Conservation (phyloP, 352 stramenopile genomes). For the Pythium aristosporum region DNA sequence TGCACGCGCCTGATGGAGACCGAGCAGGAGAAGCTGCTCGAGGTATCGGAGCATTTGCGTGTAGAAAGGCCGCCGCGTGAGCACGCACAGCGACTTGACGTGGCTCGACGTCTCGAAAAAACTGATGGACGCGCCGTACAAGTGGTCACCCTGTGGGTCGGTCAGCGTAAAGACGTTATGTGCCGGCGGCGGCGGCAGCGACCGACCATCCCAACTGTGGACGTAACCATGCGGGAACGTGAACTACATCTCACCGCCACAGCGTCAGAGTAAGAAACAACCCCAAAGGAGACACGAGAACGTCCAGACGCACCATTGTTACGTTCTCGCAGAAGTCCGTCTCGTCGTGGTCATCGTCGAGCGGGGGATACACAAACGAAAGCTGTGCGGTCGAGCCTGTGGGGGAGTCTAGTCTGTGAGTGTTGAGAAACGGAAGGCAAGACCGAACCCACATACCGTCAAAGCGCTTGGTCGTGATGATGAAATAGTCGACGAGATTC, state of each 20-base stretch:
- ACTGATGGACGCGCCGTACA: conserved; percentile 50
- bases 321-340: conserved; percentile 51
- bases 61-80: conserved; percentile 47
- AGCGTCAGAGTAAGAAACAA: neutral
- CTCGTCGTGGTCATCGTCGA: conserved; percentile 25
- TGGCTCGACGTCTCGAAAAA: conserved; percentile 39
- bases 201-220: conserved; percentile 28
- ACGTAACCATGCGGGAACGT: conserved; percentile 49
- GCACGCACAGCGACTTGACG: conserved; percentile 46
- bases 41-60: conserved; percentile 46
- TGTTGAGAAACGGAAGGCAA: neutral
- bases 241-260: conserved; percentile 31
- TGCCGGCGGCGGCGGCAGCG: conserved; percentile 36
- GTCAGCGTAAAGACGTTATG: conserved; percentile 58
- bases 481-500: conserved; percentile 42
- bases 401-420: neutral
- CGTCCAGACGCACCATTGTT: conserved; percentile 32
- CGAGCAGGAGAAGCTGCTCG: conserved; percentile 52
- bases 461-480: conserved; percentile 37
- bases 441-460: conserved; percentile 14
- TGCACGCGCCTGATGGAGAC: conserved; percentile 32
- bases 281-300: neutral
- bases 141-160: conserved; percentile 37
- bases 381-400: conserved; percentile 31
- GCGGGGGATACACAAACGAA: conserved; percentile 39